Conservation (phyloP, 176 grass and related monocot species). For the Carex pumila region DNA sequence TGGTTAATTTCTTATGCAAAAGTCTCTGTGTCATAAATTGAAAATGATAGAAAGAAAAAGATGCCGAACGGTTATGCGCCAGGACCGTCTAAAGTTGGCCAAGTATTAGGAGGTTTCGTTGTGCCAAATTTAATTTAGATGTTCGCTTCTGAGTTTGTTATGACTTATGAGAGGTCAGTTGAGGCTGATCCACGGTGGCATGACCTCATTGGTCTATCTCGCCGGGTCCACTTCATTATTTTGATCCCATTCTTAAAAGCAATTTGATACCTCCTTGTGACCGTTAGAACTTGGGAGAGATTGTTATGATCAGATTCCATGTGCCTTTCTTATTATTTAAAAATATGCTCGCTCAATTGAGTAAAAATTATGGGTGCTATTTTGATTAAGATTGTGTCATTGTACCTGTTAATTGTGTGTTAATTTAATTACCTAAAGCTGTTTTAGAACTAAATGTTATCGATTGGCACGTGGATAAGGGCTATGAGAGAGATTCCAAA, state of each 20-base stretch:
- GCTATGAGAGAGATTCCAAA: neutral
- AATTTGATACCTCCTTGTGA: slow-evolving; percentile 2
- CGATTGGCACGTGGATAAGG: neutral
- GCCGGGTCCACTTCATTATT: neutral
- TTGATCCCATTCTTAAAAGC: neutral
- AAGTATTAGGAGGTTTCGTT: neutral
- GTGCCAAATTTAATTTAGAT: neutral
- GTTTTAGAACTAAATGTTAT: neutral
- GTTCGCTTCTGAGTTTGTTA: neutral
- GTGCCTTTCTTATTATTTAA: too few species aligned
- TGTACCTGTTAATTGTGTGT: neutral
- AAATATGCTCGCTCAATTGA: too few species aligned
- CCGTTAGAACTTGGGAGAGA: slow-evolving; percentile 9
- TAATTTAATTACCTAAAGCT: neutral
- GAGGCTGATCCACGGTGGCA: neutral
- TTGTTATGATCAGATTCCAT: too few species aligned
- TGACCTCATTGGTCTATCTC: neutral
- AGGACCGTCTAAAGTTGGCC: neutral
- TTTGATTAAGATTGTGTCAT: too few species aligned
- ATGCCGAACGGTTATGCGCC: neutral
- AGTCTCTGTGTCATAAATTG: neutral
- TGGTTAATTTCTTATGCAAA: neutral
- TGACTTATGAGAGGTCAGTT: neutral
- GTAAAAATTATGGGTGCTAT: neutral
- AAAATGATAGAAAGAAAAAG: neutral